Evolutionary conservation across 208 protist species (phyloP).

Genomic region (Leishmania mexicana): DNA sequence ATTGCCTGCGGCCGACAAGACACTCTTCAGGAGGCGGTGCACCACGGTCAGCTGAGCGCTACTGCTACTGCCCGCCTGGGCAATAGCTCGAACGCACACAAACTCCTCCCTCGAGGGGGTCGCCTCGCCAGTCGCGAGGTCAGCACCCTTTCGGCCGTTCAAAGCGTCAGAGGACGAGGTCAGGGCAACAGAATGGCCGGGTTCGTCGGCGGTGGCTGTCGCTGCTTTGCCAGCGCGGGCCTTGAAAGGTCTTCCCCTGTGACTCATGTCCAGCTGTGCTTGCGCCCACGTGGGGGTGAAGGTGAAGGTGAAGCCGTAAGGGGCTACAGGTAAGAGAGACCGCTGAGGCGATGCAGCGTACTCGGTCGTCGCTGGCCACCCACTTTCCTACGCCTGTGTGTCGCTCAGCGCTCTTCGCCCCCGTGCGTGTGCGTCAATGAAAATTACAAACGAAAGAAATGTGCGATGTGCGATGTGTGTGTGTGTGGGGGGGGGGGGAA

Average conservation of each 20-base stretch:
- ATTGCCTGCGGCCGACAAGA: conserved; percentile 25
- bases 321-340: background rate
- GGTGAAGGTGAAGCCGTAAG: background rate
- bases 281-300: background rate
- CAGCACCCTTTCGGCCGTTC: background rate
- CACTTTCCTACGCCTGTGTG: background rate
- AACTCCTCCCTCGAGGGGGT: conserved; percentile 2
- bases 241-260: background rate
- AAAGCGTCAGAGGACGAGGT: background rate
- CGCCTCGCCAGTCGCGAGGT: background rate
- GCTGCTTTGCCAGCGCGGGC: conserved; percentile 3
- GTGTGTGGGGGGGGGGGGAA: background rate
- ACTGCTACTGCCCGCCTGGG: conserved; percentile 3
- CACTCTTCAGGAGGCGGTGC: conserved; percentile 36
- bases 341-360: background rate
- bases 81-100: conserved; percentile 18
- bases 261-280: background rate
- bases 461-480: background rate
- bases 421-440: background rate
- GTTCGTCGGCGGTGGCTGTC: background rate
- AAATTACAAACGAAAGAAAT: too few species aligned
- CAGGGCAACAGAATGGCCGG: background rate
- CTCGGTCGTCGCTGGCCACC: background rate
- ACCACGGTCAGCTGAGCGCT: conserved; percentile 21
- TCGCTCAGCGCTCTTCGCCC: background rate